Evolutionary conservation across 2,329 filamentous ascomycete genomes (phyloP), one percentile per base, ranked within the genome.

Genomic region (Thermochaetoides dissita): DNA sequence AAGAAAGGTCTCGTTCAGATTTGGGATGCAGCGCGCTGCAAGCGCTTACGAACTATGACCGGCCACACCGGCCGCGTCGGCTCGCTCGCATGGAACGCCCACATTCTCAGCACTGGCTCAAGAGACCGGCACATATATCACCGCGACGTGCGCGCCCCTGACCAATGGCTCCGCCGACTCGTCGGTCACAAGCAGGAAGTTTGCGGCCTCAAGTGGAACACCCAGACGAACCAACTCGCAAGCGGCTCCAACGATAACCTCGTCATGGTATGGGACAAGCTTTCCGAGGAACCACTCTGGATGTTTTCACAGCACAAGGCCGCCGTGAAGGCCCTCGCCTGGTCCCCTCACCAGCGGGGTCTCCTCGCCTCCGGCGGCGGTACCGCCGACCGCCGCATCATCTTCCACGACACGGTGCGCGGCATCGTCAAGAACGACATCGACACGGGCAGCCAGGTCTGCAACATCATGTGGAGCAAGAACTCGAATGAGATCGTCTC

Each of bases 191-290:
- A 96, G 61, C 91, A 98, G 63, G 91, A 98, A 63, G 86, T 98
- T 9, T 98, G 91, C 58, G 91, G 91, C 7, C 66, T 98, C 39
- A 88, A 88, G 55, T 98, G 91, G 91, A 98, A 98, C 55, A 84
- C 84, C 44, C 88, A 96, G 53, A 89, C 95, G 55, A 84, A 87
- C 6, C 91, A 98, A 59, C 72, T 98, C 28, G 91, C 91, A 9
- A 94, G 85, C 42, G 91, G 91, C 39, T 91, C 91, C 6, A 98
- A 98, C 61, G 91, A 98, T 66, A 98, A 98, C 66, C 96, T 96
- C 59, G 71, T 98, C 37, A 91, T 96, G 75, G 87, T 98, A 24
- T 98, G 91, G 91, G 91, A 98, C 55, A 93, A 93, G 58, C 85
- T 80, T n/a, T 84, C 93, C 53, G 84, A 87, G 52, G 85, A 87